Conservation (phyloP, 2,329 filamentous ascomycete genomes). For the Nothophoma quercina region DNA sequence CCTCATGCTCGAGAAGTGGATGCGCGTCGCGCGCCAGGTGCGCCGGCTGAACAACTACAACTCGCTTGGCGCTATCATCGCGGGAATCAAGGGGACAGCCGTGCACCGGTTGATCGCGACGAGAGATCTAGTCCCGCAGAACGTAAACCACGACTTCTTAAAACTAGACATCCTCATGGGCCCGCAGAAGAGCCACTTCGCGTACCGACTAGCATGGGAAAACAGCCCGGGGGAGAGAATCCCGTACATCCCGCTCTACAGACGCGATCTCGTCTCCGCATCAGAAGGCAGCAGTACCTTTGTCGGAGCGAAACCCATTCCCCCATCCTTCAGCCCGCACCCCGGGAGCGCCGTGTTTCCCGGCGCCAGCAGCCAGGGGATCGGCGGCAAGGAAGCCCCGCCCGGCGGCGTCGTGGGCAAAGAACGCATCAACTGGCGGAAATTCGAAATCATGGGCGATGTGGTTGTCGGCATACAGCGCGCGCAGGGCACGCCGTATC, state of each 20-base stretch:
- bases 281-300: slow-evolving; percentile 94
- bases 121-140: slow-evolving; percentile 73
- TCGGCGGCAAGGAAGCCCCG: slow-evolving; percentile 53
- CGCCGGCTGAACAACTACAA: slow-evolving; percentile 97
- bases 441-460: slow-evolving; percentile 95
- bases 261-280: slow-evolving; percentile 87
- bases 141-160: slow-evolving; percentile 83
- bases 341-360: slow-evolving; percentile 47
- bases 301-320: slow-evolving; percentile 62
- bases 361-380: slow-evolving; percentile 33
- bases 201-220: slow-evolving; percentile 97
- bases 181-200: slow-evolving; percentile 88
- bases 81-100: slow-evolving; percentile 87
- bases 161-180: slow-evolving; percentile 91
- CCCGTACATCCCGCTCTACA: slow-evolving; percentile 89
- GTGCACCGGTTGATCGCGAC: slow-evolving; percentile 86
- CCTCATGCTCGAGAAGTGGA: slow-evolving; percentile 92
- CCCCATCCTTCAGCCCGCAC: slow-evolving; percentile 42
- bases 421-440: slow-evolving; percentile 93
- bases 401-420: slow-evolving; percentile 46
- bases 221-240: slow-evolving; percentile 91
- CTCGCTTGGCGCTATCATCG: slow-evolving; percentile 89
- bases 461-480: slow-evolving; percentile 89
- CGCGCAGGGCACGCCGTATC: slow-evolving; percentile 86
- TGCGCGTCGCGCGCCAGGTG: slow-evolving; percentile 83